Conservation (phyloP, 345 rosid genomes). For the Conringia planisiliqua region DNA sequence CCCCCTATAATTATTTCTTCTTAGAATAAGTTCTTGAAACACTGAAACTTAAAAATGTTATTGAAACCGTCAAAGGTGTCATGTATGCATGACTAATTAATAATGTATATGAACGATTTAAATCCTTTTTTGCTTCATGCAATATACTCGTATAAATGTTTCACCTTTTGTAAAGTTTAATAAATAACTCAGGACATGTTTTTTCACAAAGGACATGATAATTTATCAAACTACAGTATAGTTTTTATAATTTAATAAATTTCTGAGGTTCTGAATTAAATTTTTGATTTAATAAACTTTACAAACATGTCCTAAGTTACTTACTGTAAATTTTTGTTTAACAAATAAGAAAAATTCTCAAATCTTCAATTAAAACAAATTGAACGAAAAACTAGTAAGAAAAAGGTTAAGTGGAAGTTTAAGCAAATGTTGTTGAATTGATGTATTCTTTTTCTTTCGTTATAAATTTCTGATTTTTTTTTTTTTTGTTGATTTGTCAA, state of each 20-base stretch:
- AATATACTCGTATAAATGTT: neutral
- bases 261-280: neutral
- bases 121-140: neutral
- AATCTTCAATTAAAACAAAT: no score
- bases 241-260: neutral
- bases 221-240: neutral
- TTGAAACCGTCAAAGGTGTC: no score
- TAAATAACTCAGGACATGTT: neutral
- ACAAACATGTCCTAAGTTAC: no score
- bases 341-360: no score
- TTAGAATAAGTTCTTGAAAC: neutral
- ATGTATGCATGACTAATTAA: no score
- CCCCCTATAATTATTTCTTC: neutral
- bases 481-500: no score
- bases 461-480: neutral
- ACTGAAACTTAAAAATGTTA: no score
- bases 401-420: neutral
- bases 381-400: neutral
- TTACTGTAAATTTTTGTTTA: no score
- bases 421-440: neutral
- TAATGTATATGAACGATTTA: neutral
- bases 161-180: neutral
- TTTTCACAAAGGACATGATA: neutral
- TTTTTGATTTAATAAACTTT: neutral
- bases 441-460: neutral